Evolutionary conservation across 2,329 filamentous ascomycete genomes (phyloP), one percentile per base, ranked within the genome.

Genomic region (Cladosporium velox): DNA sequence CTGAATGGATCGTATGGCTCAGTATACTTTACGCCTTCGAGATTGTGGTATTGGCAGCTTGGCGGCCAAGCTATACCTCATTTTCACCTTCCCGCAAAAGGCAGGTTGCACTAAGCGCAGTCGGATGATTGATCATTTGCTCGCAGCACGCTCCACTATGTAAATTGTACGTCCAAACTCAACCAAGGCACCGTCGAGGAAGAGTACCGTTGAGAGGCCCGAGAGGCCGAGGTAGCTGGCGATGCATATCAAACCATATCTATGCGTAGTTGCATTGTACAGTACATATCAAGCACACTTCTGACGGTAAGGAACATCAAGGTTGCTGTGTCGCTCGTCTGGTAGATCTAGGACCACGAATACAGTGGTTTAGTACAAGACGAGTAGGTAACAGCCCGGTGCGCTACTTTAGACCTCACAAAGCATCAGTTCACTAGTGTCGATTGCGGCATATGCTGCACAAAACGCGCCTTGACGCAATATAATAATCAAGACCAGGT

Each of bases 21-120:
- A 47, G 41, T 47, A 47, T 47, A 47, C 21, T 41, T 28, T 35
- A 41, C 49, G 47, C n/a, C 30, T 26, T 58, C 21, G 49, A 38
- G 47, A 47, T 57, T 34, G 61, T 18, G 35, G 51, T 28, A 21
- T 57, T 64, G 51, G 61, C 61, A 64, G 32, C 61, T 64, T 64
- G 61, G 61, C 61, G 5, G 61, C 61, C 61, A 64, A 64, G 61
- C 15, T 26, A 21, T 10, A 44, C 30, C 18, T 34, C 59, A 52
- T 35, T 21, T 24, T 62, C 47, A 54, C 59, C 35, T 62, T 35
- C 26, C 59, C 35, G 11, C 44, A 62, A 35, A 21, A 54, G 59
- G 59, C 59, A 62, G 59, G 59, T 62, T 54, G 10, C 47, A 35
- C 21, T 52, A 26, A 38, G 34, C 55, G 41, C 32, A 26, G 34